phyloP scores from a whole-genome alignment of 257 asterid species.

The Plantago major region DNA sequence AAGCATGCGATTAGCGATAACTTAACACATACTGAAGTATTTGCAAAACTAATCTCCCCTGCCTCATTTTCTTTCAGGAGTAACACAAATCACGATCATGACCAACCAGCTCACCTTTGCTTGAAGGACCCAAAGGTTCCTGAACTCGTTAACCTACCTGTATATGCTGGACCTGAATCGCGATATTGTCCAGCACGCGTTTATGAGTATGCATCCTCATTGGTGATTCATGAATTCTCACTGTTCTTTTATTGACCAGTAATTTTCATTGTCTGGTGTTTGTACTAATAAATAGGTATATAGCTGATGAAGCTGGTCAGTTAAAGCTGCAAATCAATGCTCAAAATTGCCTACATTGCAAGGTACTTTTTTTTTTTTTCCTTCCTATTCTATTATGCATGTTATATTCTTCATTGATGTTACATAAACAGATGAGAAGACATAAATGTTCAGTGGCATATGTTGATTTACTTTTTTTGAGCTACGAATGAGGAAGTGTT shows the following conservation, averaged over 20 bases:
- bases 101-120: constrained; percentile 90
- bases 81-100: constrained; percentile 91
- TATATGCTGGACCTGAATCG: constrained; percentile 82
- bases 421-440: neutral
- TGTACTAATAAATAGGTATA: constrained; percentile 41
- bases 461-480: no score
- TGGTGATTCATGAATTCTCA: neutral
- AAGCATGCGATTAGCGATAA: neutral
- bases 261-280: neutral
- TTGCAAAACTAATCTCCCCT: neutral
- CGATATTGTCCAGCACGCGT: constrained; percentile 97
- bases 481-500: neutral
- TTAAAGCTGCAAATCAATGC: constrained; percentile 88
- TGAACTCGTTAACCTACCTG: constrained; percentile 61
- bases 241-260: neutral
- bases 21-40: neutral
- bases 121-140: constrained; percentile 66
- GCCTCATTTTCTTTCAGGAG: constrained; percentile 50
- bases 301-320: constrained; percentile 58
- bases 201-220: constrained; percentile 62
- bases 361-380: constrained; percentile 42
- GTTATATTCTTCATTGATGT: neutral
- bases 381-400: neutral
- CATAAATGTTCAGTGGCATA: no score
- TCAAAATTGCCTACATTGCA: constrained; percentile 95